A percentile compares a stretch with the other conserved stretches of the same genome.
phyloP scores from a whole-genome alignment of 331 rosid species.

The Stylosanthes scabra region DNA sequence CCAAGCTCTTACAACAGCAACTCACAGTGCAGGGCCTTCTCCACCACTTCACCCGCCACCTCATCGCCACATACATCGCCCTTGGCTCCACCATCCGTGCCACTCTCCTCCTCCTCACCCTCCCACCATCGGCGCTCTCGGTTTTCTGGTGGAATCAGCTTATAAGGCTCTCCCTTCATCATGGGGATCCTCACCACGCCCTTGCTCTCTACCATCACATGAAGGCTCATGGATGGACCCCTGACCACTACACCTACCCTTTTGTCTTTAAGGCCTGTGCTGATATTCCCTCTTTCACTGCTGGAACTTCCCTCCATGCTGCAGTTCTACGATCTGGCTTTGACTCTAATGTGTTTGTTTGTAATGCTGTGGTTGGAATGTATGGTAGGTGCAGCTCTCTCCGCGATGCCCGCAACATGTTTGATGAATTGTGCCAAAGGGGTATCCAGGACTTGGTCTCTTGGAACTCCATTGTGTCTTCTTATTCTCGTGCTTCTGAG shows the following conservation, averaged over 20 bases:
- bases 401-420: conserved; percentile 56
- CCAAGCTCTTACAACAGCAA: conserved; percentile 66
- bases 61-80: conserved; percentile 59
- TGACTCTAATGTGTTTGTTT: conserved; percentile 68
- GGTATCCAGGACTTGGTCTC: conserved; percentile 70
- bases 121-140: conserved; percentile 42
- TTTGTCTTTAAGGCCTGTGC: conserved; percentile 79
- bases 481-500: conserved; percentile 52
- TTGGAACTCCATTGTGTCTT: conserved; percentile 77
- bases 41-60: conserved; percentile 27
- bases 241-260: conserved; percentile 80
- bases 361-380: conserved; percentile 73
- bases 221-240: conserved; percentile 67
- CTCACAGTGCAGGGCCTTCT: conserved; percentile 51
- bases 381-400: conserved; percentile 65
- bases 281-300: conserved; percentile 40
- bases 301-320: conserved; percentile 62
- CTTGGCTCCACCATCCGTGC: conserved; percentile 49
- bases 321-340: conserved; percentile 51
- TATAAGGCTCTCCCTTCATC: conserved; percentile 54
- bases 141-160: conserved; percentile 86
- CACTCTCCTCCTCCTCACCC: conserved; percentile 49
- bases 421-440: conserved; percentile 60
- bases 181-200: conserved; percentile 35
- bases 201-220: conserved; percentile 52